phyloP scores from a whole-genome alignment of 73 alveolate genomes.

The Tetrahymena borealis region DNA sequence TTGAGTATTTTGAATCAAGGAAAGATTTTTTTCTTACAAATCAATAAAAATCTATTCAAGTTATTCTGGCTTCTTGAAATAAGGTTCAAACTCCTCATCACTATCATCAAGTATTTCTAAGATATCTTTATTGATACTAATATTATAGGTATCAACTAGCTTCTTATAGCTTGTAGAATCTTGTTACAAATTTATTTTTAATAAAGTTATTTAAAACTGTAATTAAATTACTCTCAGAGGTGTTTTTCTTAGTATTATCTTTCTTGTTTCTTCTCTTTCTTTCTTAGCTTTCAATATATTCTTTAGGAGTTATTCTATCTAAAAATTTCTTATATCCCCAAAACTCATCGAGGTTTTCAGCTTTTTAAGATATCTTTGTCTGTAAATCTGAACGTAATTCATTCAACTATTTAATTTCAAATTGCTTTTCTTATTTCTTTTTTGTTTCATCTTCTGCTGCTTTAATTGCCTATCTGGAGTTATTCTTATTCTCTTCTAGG shows the following conservation, averaged over 20 bases:
- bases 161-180: background rate
- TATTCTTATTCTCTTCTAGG: slow-evolving; percentile 20
- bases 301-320: slow-evolving; percentile 35
- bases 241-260: background rate
- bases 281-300: background rate
- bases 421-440: slow-evolving; percentile 5
- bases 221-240: background rate
- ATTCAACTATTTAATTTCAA: slow-evolving; percentile 13
- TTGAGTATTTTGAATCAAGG: slow-evolving; percentile 21
- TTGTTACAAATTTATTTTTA: background rate
- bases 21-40: slow-evolving; percentile 27
- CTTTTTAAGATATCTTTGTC: slow-evolving; percentile 15
- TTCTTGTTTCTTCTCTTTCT: background rate
- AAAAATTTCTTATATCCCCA: slow-evolving; percentile 18
- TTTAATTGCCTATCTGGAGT: slow-evolving; percentile 31
- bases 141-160: background rate
- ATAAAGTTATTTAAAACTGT: background rate
- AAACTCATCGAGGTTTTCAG: slow-evolving; percentile 19
- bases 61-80: slow-evolving; percentile 23
- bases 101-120: slow-evolving; percentile 16
- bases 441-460: slow-evolving; percentile 35
- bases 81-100: slow-evolving; percentile 36
- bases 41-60: slow-evolving; percentile 10
- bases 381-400: slow-evolving; percentile 13
- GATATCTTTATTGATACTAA: slow-evolving; percentile 5